Evolutionary conservation across 225 moss, liverwort and hornwort species (phyloP), one percentile per base, ranked within the genome.

Genomic region (Bryum argenteum): DNA sequence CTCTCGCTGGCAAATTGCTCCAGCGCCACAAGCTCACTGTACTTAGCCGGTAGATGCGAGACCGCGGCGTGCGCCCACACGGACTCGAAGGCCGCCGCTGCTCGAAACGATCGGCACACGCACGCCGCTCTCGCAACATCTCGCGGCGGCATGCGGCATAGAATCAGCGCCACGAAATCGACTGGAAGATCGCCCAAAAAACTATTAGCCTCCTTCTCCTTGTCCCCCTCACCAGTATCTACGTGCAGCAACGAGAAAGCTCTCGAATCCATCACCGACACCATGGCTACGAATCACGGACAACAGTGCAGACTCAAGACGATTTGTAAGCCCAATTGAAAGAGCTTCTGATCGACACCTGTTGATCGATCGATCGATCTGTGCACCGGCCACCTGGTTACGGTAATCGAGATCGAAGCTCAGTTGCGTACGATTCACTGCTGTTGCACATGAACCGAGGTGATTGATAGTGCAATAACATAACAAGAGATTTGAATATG

Each of bases 101-200:
- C 69, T 16, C 28, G 69, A 6, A 76, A 78, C 14, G 75, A 41
- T 16, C 64, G 59, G 72, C 72, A 78, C 22, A 81, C 81, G 60
- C 69, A 78, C 8, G 81, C 78, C 60, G 55, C 43, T 57, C 18
- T 78, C 72, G 63, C 69, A 39, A 85, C 75, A n/a, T 76, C 84
- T 13, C 65, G 56, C 7, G 84, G 81, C 60, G 33, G 1, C 60
- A 85, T 67, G 65, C 16, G 64, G 14, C 75, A 55, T 48, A 85
- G 61, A 55, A 81, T 78, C 5, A 10, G 69, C 13, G 72, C 61
- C 18, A 85, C 54, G 53, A 78, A 69, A 18, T 71, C 71, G 5
- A 3, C 66, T 0, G 75, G 80, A 13, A 80, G 80, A 24, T 61
- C 71, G 39, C 47, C 71, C 47, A 80, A 40, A 61, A 17, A 42